A percentile compares a stretch with the other conserved stretches of the same genome.
Conservation (phyloP, 495 filamentous ascomycete species). For the Cryomyces antarcticus region DNA sequence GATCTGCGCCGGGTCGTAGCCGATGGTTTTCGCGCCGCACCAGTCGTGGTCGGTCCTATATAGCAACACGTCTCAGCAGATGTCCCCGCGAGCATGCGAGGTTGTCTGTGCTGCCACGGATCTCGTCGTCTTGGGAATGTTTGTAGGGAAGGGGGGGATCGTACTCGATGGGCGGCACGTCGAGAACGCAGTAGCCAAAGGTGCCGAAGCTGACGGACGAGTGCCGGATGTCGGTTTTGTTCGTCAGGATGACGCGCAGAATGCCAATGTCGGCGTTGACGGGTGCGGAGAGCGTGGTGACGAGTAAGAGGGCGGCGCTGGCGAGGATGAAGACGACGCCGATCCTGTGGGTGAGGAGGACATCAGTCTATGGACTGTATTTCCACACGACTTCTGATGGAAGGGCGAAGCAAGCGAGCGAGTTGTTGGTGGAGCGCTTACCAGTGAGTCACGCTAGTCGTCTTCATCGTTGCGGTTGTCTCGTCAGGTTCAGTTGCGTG, state of each 20-base stretch:
- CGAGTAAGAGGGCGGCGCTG: constrained; percentile 31
- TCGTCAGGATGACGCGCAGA: constrained; percentile 27
- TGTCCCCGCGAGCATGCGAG: too few species aligned
- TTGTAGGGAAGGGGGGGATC: background rate
- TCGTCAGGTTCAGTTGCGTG: too few species aligned
- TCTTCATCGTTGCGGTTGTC: too few species aligned
- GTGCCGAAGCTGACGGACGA: constrained; percentile 30
- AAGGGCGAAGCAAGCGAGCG: too few species aligned
- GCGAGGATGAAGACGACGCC: constrained; percentile 37
- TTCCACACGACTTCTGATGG: too few species aligned
- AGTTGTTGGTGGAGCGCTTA: too few species aligned
- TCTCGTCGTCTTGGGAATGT: constrained; percentile 1
- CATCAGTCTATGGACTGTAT: too few species aligned
- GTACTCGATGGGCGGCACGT: constrained; percentile 8
- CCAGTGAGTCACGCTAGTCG: too few species aligned
- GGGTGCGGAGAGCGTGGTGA: constrained; percentile 37
- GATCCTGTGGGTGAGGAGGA: constrained; percentile 8
- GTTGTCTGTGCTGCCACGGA: constrained; percentile 2
- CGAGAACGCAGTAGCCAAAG: constrained; percentile 33
- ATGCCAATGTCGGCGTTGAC: constrained; percentile 31
- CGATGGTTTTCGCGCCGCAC: constrained; percentile 26
- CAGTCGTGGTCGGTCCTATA: constrained; percentile 15
- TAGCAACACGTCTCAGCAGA: background rate
- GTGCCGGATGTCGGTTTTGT: constrained; percentile 11
- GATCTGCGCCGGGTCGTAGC: constrained; percentile 30